Conservation (phyloP, 306 rosid genomes). For the Medicago ruthenica region DNA sequence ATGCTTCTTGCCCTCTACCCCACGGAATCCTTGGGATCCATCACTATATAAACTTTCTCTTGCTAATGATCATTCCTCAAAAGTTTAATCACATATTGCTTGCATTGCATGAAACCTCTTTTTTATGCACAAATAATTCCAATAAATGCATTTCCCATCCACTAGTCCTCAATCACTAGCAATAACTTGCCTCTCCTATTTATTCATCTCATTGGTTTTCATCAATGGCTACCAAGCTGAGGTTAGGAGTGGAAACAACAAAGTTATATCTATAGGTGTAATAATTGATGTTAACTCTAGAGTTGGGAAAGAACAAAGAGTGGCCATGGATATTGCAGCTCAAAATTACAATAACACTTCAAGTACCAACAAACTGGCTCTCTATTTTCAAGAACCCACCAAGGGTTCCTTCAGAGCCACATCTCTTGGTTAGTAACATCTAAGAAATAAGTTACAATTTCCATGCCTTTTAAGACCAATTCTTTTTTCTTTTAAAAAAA, state of each 20-base stretch:
- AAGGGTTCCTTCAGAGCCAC: conserved; percentile 37
- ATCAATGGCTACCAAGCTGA: conserved; percentile 30
- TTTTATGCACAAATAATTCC: background rate
- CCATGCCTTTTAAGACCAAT: background rate
- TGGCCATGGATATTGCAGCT: conserved; percentile 58
- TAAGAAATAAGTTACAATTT: background rate
- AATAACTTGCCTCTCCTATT: conserved; percentile 27
- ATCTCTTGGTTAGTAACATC: conserved; percentile 47
- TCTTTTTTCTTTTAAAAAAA: too few species aligned
- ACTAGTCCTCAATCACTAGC: conserved; percentile 8
- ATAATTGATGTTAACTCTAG: conserved; percentile 49
- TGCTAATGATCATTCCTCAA: background rate
- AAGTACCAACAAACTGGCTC: conserved; percentile 41
- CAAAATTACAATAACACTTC: conserved; percentile 48
- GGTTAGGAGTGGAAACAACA: background rate
- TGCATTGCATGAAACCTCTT: conserved; percentile 21
- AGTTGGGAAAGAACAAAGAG: conserved; percentile 57
- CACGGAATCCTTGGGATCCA: conserved; percentile 21
- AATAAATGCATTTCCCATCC: conserved; percentile 35
- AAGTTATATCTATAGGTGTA: conserved; percentile 50
- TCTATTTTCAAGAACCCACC: conserved; percentile 37
- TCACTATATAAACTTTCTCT: conserved; percentile 10
- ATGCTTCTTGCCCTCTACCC: background rate
- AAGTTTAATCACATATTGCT: conserved; percentile 1
- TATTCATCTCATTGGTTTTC: conserved; percentile 35